These are phyloP conservation scores for Geosmithia flava DNA, from an alignment of 2,329 filamentous ascomycete species.

Conservation along the genomic window DNA sequence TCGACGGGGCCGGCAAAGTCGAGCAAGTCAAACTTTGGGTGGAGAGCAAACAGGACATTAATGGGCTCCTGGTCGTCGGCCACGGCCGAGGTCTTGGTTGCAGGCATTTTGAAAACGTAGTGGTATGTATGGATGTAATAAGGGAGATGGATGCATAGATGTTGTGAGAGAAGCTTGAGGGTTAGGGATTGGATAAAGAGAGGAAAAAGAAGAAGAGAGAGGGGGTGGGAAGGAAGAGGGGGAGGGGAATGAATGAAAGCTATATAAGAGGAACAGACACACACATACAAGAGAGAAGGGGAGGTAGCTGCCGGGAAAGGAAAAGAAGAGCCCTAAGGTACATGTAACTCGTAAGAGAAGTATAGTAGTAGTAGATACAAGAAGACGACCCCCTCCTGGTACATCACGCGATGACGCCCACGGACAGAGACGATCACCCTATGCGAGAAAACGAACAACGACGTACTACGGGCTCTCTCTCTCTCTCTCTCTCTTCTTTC, in stretches of 20 bases:
- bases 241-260: conserved; percentile 8
- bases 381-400: neutral
- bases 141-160: conserved; percentile 1
- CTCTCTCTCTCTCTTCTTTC: no score
- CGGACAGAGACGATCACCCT: neutral
- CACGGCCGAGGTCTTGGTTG: conserved; percentile 45
- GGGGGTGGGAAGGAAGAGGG: conserved; percentile 1
- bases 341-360: no score
- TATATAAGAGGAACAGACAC: no score
- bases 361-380: no score
- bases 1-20: conserved; percentile 45
- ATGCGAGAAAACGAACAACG: no score
- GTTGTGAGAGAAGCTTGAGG: conserved; percentile 1
- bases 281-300: no score
- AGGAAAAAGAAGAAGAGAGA: conserved; percentile 5
- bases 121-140: conserved; percentile 6
- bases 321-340: no score
- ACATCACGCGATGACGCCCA: neutral
- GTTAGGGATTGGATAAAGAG: conserved; percentile 5
- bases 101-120: conserved; percentile 35
- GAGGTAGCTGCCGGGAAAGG: no score
- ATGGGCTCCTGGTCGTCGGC: conserved; percentile 38
- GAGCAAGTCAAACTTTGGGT: conserved; percentile 45
- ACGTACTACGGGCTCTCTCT: no score
- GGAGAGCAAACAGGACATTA: conserved; percentile 47